Percentiles rank a stretch among this genome's conserved stretches.
Evolutionary conservation across 1,139 yeast genomes (phyloP).

Genomic region (Insectozyma bohioensis): DNA sequence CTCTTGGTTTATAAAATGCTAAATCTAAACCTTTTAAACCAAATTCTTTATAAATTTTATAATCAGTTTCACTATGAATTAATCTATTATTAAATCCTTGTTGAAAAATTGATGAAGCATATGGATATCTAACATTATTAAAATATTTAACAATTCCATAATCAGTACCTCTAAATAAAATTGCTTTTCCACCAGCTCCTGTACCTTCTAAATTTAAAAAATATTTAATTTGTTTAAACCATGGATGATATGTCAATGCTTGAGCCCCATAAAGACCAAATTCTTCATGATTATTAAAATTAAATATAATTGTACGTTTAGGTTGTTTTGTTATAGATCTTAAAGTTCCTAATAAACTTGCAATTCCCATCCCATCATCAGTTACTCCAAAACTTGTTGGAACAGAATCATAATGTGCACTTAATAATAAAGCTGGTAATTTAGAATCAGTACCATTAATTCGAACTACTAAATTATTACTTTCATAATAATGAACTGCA

Average conservation of each 20-base stretch:
- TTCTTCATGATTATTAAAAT: conserved; percentile 89
- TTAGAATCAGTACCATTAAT: conserved; percentile 59
- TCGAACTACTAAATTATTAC: conserved; percentile 73
- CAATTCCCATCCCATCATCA: conserved; percentile 93
- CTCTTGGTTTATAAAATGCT: conserved; percentile 62
- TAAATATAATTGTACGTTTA: conserved; percentile 69
- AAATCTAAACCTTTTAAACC: conserved; percentile 84
- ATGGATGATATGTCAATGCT: conserved; percentile 71
- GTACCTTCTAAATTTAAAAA: conserved; percentile 93
- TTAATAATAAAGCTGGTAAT: conserved; percentile 67
- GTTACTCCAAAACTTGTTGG: conserved; percentile 88
- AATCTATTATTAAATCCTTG: conserved; percentile 77
- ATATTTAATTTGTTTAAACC: conserved; percentile 62
- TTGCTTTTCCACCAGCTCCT: conserved; percentile 89
- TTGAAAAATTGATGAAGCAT: conserved; percentile 76
- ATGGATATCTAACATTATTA: conserved; percentile 61
- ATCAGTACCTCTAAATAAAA: conserved; percentile 82
- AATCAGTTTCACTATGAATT: conserved; percentile 83
- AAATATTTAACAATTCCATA: conserved; percentile 54
- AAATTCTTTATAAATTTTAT: conserved; percentile 61
- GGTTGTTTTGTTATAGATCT: conserved; percentile 58
- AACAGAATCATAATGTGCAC: conserved; percentile 90
- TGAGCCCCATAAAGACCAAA: conserved; percentile 85
- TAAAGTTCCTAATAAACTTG: conserved; percentile 72
- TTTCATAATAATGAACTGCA: conserved; percentile 65